Conservation (phyloP, 2,329 filamentous ascomycete genomes). For the Ustulina deusta region DNA sequence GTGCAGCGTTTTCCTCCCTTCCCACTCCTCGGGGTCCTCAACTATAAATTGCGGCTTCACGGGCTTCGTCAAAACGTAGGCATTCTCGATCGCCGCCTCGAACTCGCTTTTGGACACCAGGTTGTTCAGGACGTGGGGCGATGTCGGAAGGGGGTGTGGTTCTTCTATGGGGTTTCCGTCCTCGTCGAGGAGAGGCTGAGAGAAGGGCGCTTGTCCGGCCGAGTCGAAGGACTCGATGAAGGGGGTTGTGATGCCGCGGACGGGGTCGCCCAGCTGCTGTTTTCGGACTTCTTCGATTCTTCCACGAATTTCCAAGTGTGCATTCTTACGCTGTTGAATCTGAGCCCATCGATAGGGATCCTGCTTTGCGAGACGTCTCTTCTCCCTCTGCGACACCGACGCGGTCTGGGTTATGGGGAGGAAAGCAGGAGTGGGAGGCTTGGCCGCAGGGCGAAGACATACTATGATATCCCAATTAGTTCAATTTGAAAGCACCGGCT, state of each 20-base stretch:
- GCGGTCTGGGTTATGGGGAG: slow-evolving; percentile 72
- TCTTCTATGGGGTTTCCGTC: slow-evolving; percentile 57
- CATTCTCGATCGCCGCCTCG: slow-evolving; percentile 72
- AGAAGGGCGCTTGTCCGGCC: slow-evolving; percentile 62
- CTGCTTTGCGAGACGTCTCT: slow-evolving; percentile 73
- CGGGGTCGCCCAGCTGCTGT: slow-evolving; percentile 77
- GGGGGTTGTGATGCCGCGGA: slow-evolving; percentile 82
- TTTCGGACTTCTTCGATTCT: slow-evolving; percentile 75
- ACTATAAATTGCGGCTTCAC: slow-evolving; percentile 52
- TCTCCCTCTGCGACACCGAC: slow-evolving; percentile 70
- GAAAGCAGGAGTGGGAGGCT: slow-evolving; percentile 63
- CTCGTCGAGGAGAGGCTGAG: slow-evolving; percentile 54
- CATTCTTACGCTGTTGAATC: slow-evolving; percentile 83
- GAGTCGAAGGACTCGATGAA: slow-evolving; percentile 86
- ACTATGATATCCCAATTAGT: slow-evolving; percentile 56
- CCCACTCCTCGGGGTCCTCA: slow-evolving; percentile 56
- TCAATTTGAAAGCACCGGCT: background rate
- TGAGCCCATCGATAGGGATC: slow-evolving; percentile 88
- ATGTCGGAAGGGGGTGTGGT: slow-evolving; percentile 59
- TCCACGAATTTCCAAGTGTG: slow-evolving; percentile 80
- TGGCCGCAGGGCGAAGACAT: slow-evolving; percentile 68
- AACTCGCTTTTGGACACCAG: slow-evolving; percentile 78
- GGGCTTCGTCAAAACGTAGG: slow-evolving; percentile 75
- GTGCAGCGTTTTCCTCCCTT: slow-evolving; percentile 57
- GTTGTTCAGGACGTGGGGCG: slow-evolving; percentile 75